Evolutionary conservation across 495 filamentous ascomycete genomes (phyloP), one percentile per base, ranked within the genome.

Genomic region (Chaetomium cochliodes): DNA sequence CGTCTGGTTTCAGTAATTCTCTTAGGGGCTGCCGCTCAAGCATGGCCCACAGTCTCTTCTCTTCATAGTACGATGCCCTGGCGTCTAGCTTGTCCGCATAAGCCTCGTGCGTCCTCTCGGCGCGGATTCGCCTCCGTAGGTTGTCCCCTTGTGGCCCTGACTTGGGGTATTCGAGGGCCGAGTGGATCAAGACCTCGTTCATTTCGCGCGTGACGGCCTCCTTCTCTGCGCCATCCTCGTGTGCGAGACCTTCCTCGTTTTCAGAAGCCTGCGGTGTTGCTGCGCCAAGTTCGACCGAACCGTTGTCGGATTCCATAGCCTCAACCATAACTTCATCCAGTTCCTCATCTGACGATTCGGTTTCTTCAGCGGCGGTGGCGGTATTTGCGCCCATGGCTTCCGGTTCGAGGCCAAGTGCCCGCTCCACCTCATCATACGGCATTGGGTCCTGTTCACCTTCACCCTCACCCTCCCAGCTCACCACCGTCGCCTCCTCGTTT

Each of bases 71-170:
- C 63, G 83, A 83, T 16, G 75, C 69, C 64, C 79, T 70, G 25
- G 67, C 72, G 66, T 93, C 89, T 6, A 82, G 57, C 0, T 62
- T 63, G 63, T 89, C 86, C 0, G 84, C 78, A 57, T 88, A 81
- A 0, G 72, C 75, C 53, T 88, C 83, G 58, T 82, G 74, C 6
- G 58, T 69, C 13, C 74, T 69, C 64, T 79, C 77, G 0, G 68
- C 54, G 28, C 60, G 64, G 57, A 78, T 74, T n/a, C 68, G 74
- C 3, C 64, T 59, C 50, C 54, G 37, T 20, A 78, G 66, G 1
- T 54, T 67, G 4, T 69, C 59, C 18, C 63, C 62, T 0, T 69
- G 57, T 20, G 62, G 57, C 4, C 58, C 50, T 18, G 70, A 64
- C 0, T 46, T 49, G 8, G 70, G 63, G 47, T 62, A 60, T 30